Conservation (phyloP, 1,284 basidiomycete species). For the Prillingera fragicola region DNA sequence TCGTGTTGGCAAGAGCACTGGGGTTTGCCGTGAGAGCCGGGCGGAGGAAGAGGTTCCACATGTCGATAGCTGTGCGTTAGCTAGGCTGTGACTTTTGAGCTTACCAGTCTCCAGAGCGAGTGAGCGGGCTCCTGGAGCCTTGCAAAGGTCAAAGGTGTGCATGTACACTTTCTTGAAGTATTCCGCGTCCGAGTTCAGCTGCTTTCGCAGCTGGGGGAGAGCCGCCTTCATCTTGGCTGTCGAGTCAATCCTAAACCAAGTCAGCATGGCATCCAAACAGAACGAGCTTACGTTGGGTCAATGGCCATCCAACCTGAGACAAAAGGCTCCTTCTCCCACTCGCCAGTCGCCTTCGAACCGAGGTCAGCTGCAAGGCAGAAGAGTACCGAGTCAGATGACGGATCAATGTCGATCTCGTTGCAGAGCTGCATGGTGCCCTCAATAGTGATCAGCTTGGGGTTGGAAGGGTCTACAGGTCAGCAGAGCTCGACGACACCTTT, state of each 20-base stretch:
- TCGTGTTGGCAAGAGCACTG: conserved; percentile 53
- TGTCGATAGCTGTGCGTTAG: conserved; percentile 40
- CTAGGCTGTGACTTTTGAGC: conserved; percentile 26
- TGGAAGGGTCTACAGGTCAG: conserved; percentile 27
- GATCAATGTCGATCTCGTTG: conserved; percentile 45
- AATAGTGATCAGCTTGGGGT: conserved; percentile 46
- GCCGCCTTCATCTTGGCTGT: conserved; percentile 61
- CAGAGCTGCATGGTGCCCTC: conserved; percentile 46
- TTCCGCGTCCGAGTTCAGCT: conserved; percentile 61
- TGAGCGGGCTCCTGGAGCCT: conserved; percentile 59
- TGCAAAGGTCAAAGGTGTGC: conserved; percentile 81
- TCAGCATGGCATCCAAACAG: conserved; percentile 1
- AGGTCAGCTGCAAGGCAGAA: conserved; percentile 48
- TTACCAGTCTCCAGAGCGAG: conserved; percentile 51
- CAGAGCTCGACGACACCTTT: neutral
- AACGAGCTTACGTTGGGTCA: conserved; percentile 30
- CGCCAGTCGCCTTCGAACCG: conserved; percentile 55
- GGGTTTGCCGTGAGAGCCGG: conserved; percentile 69
- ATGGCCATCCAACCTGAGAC: conserved; percentile 68
- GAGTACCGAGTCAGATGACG: conserved; percentile 43
- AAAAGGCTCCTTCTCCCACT: conserved; percentile 72
- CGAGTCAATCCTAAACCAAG: conserved; percentile 62
- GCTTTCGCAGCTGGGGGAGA: conserved; percentile 58
- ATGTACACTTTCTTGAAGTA: conserved; percentile 86
- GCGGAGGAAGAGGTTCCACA: conserved; percentile 80